A percentile compares a stretch with the other conserved stretches of the same genome.
Conservation (phyloP, 495 filamentous ascomycete species). For the Penicillium simplicissimum region DNA sequence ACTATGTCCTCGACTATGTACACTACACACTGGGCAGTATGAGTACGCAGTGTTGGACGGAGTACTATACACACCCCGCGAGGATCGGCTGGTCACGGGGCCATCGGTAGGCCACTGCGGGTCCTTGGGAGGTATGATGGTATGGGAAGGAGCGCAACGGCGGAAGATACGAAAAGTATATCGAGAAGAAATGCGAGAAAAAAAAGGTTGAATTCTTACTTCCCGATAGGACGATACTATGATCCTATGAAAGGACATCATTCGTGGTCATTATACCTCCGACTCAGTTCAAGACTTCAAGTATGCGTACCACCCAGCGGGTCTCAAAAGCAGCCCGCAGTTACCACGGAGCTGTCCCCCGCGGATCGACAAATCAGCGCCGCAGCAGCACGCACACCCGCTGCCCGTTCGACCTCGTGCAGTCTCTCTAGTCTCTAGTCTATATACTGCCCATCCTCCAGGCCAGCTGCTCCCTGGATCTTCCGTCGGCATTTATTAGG, state of each 20-base stretch:
- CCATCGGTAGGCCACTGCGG: background rate
- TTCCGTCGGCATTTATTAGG: background rate
- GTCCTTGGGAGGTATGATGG: background rate
- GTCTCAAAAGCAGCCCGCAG: background rate
- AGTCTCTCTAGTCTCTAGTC: background rate
- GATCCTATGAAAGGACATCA: background rate
- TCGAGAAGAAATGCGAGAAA: background rate
- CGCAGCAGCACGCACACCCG: slow-evolving; percentile 21
- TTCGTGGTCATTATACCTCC: too few species aligned
- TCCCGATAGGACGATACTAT: background rate
- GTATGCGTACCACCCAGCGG: background rate
- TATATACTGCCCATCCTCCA: background rate
- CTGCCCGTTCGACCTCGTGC: slow-evolving; percentile 11
- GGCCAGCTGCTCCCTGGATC: background rate
- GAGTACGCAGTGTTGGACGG: background rate
- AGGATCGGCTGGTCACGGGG: background rate
- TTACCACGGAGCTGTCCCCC: slow-evolving; percentile 8
- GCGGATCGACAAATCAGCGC: slow-evolving; percentile 35
- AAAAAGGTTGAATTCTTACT: background rate
- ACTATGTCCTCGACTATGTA: background rate
- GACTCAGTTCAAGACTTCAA: too few species aligned
- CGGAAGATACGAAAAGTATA: background rate
- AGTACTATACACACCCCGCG: too few species aligned
- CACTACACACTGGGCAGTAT: too few species aligned
- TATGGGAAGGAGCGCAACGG: background rate